These are phyloP conservation scores for Sicyos baderoa DNA, from an alignment of 306 rosid species.

Conservation along the genomic window DNA sequence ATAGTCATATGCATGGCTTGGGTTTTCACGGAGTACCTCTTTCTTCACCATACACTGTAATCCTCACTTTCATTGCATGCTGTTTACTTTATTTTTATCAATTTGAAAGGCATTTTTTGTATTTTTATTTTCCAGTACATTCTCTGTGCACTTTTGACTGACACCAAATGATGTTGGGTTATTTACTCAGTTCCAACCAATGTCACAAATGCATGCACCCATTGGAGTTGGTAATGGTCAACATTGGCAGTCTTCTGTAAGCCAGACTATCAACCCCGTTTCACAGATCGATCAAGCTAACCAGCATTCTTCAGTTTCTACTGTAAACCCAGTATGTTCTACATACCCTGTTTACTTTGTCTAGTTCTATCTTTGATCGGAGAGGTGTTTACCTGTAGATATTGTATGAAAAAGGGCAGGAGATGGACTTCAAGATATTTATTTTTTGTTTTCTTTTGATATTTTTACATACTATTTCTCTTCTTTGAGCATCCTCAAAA, in stretches of 20 bases:
- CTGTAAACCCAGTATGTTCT: slow-evolving; percentile 46
- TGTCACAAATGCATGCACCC: slow-evolving; percentile 63
- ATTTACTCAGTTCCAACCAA: slow-evolving; percentile 55
- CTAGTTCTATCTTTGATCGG: background rate
- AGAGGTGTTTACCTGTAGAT: background rate
- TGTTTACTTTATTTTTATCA: slow-evolving; percentile 10
- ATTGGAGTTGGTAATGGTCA: slow-evolving; percentile 45
- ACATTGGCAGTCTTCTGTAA: slow-evolving; percentile 65
- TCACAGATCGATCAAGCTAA: slow-evolving; percentile 51
- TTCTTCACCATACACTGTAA: slow-evolving; percentile 66
- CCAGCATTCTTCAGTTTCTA: slow-evolving; percentile 46
- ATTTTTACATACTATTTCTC: background rate
- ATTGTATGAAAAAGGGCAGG: background rate
- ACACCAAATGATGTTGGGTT: slow-evolving; percentile 54
- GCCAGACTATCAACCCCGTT: slow-evolving; percentile 44
- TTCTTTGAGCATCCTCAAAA: background rate
- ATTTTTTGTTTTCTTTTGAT: background rate
- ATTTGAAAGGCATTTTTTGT: background rate
- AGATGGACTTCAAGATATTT: slow-evolving; percentile 5
- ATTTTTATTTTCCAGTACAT: slow-evolving; percentile 40
- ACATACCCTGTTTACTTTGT: slow-evolving; percentile 7
- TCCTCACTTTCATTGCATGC: slow-evolving; percentile 16
- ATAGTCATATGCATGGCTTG: slow-evolving; percentile 68
- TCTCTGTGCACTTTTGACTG: slow-evolving; percentile 52
- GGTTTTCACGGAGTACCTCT: slow-evolving; percentile 55